Evolutionary conservation across 139 green algal genomes (phyloP).

Genomic region (Pseudopediastrum boryanum): DNA sequence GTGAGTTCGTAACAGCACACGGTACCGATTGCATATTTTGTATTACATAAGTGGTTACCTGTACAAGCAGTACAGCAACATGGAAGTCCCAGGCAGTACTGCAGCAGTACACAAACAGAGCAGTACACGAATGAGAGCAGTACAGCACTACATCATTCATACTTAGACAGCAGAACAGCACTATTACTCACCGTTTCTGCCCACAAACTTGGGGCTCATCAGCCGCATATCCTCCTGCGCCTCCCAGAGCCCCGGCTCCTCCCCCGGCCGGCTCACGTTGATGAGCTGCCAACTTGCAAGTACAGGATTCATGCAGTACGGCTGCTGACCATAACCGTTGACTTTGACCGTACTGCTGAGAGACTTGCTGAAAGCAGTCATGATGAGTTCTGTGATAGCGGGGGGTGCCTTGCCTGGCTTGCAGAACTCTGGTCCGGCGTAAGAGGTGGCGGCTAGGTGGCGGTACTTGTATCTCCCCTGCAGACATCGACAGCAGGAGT

Average conservation of each 20-base stretch:
- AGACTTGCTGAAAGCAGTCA: neutral
- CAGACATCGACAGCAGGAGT: neutral
- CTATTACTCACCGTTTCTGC: neutral
- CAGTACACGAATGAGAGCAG: neutral
- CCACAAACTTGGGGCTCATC: neutral
- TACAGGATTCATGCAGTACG: conserved; percentile 3
- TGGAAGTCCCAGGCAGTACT: neutral
- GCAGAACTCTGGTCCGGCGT: neutral
- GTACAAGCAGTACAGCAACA: neutral
- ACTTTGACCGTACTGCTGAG: neutral
- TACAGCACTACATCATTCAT: neutral
- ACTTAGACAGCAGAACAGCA: neutral
- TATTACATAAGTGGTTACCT: neutral
- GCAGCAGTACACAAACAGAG: neutral
- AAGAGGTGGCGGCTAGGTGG: neutral
- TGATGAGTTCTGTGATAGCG: neutral
- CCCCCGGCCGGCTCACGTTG: neutral
- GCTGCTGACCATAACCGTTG: neutral
- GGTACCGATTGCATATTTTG: neutral
- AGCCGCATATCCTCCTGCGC: neutral
- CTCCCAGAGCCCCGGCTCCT: neutral
- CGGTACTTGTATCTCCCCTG: neutral
- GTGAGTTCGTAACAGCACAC: too few relatives aligned
- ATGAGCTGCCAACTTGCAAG: conserved; percentile 4
- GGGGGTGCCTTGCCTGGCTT: neutral